Conservation (phyloP, 768 basidiomycete genomes). For the Lactifluus rugatus region DNA sequence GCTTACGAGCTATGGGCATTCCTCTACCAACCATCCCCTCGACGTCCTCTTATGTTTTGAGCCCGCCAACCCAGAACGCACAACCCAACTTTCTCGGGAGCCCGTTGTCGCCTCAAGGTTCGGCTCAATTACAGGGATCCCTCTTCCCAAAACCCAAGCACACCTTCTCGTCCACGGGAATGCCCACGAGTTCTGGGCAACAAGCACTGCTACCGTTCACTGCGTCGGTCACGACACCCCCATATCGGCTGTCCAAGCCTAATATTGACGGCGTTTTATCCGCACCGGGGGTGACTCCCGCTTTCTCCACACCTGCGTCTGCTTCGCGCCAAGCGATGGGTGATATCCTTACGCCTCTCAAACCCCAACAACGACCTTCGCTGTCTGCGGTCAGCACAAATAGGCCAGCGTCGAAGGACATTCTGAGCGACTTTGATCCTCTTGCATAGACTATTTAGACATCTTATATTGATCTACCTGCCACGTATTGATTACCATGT, state of each 20-base stretch:
- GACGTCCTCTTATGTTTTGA: conserved; percentile 7
- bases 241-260: conserved; percentile 8
- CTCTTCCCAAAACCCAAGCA: conserved; percentile 44
- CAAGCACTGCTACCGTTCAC: neutral
- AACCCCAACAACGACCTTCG: conserved; percentile 40
- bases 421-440: conserved; percentile 81
- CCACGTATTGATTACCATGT: neutral
- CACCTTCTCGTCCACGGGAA: conserved; percentile 36
- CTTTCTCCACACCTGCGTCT: conserved; percentile 26
- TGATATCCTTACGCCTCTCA: conserved; percentile 53
- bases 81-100: conserved; percentile 17
- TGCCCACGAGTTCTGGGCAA: neutral
- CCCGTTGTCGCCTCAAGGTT: conserved; percentile 7
- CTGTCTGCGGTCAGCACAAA: conserved; percentile 30
- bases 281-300: conserved; percentile 20
- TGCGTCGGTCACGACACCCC: conserved; percentile 16
- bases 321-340: conserved; percentile 33
- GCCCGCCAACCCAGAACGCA: conserved; percentile 21
- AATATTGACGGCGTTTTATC: neutral
- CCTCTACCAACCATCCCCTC: conserved; percentile 18
- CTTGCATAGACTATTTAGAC: conserved; percentile 33
- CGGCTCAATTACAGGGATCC: conserved; percentile 18
- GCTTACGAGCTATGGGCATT: neutral
- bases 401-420: conserved; percentile 50
- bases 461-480: neutral